Percentiles rank a stretch among this genome's conserved stretches.
phyloP scores from a whole-genome alignment of 805 yeast genomes.

The Metschnikowia noctiluminum region DNA sequence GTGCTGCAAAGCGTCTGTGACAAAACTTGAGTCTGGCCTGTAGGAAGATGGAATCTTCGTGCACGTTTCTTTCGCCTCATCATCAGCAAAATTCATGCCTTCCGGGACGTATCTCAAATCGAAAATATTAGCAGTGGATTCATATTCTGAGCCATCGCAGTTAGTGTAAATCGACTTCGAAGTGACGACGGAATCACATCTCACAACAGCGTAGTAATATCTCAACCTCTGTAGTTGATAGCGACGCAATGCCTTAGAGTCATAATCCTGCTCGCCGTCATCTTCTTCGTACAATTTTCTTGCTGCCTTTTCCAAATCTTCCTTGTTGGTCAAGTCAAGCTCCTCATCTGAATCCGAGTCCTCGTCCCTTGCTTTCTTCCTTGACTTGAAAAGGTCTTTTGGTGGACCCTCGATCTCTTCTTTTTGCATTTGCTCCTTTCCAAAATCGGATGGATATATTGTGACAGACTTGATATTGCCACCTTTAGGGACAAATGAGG shows the following conservation, averaged over 20 bases:
- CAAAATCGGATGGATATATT: constrained; percentile 86
- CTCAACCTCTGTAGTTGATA: constrained; percentile 91
- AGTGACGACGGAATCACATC: constrained; percentile 70
- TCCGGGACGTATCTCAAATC: constrained; percentile 93
- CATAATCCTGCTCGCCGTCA: constrained; percentile 79
- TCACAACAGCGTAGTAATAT: constrained; percentile 88
- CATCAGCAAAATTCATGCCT: constrained; percentile 78
- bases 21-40: constrained; percentile 70
- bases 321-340: constrained; percentile 45
- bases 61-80: constrained; percentile 72
- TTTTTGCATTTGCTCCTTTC: constrained; percentile 83
- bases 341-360: constrained; percentile 36
- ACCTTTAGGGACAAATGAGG: constrained; percentile 75
- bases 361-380: constrained; percentile 30
- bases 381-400: constrained; percentile 60
- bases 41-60: constrained; percentile 69
- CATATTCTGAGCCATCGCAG: constrained; percentile 95
- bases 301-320: constrained; percentile 56
- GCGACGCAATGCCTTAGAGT: constrained; percentile 75
- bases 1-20: constrained; percentile 93
- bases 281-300: constrained; percentile 74
- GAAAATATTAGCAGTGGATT: constrained; percentile 90
- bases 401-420: constrained; percentile 95
- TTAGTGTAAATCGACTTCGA: constrained; percentile 74
- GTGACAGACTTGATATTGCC: constrained; percentile 67